Conservation (phyloP, 345 rosid species). For the Populus ilicifolia region DNA sequence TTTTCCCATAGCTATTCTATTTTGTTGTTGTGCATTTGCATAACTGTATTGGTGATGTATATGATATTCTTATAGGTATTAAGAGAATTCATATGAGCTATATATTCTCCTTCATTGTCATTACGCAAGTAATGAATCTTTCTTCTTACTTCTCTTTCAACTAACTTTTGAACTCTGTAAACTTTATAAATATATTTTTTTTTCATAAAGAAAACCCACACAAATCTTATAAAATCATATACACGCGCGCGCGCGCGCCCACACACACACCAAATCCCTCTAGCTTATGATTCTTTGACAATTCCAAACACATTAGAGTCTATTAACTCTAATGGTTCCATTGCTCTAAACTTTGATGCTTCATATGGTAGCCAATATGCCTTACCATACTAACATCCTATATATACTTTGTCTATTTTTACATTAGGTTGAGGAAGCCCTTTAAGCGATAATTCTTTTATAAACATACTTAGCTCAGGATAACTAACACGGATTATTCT, state of each 20-base stretch:
- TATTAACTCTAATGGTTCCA: background rate
- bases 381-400: background rate
- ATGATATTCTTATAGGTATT: too few relatives aligned
- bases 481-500: background rate
- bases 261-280: background rate
- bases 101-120: too few relatives aligned
- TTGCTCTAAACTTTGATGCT: background rate
- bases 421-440: background rate
- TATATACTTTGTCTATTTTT: too few relatives aligned
- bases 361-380: background rate
- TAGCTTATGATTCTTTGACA: background rate
- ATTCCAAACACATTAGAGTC: background rate
- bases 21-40: too few relatives aligned
- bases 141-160: too few relatives aligned
- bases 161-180: too few relatives aligned
- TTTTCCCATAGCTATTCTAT: rapidly evolving
- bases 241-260: too few relatives aligned
- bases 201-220: too few relatives aligned
- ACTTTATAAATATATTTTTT: too few relatives aligned
- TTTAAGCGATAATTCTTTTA: background rate
- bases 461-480: background rate
- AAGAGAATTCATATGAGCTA: too few relatives aligned
- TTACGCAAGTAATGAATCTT: rapidly evolving
- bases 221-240: background rate
- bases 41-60: too few relatives aligned